Evolutionary conservation across 2,329 filamentous ascomycete species (phyloP), one percentile per base, ranked within the genome.

Genomic region (Aspergillus alliaceus): DNA sequence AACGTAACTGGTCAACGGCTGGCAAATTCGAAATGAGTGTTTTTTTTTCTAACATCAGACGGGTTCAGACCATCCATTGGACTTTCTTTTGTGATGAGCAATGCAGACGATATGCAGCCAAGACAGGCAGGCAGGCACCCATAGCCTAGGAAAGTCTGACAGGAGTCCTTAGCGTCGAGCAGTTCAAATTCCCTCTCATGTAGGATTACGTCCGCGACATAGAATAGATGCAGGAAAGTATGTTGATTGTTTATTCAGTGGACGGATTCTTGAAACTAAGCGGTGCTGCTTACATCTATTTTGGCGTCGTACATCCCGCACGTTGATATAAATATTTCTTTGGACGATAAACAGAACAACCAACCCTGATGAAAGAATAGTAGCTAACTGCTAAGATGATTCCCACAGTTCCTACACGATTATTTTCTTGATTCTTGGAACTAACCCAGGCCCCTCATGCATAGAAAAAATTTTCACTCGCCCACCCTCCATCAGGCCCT

Each of bases 91-190:
- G 44, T 48, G 44, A 48, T 20, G 44, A 22, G 25, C 44, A 18
- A 48, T n/a, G 44, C 44, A 48, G 44, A 7, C 29, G 18, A 48
- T 22, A 48, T 48, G 44, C 44, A 48, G 44, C 44, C 11, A 48
- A 48, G 44, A 32, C 44, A 48, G 29, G n/a, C 44, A 48, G 27
- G 20, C 44, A 48, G 44, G 44, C 44, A 48, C 44, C 44, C 44
- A 48, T 48, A n/a, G 24, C n/a, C 27, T 48, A 32, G 18, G 29
- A 32, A 48, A 32, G 44, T 48, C 44, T 14, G n/a, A 48, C 29
- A 48, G 44, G 44, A 32, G 44, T 31, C 40, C 40, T 44, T 44
- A 27, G 40, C 40, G 40, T 29, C 24, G 14, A 27, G 24, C 40
- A 44, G 27, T 44, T 44, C 40, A 44, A 44, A 31, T 48, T 14